Conservation (phyloP, 2,329 filamentous ascomycete species). For the Neonectria faginata region DNA sequence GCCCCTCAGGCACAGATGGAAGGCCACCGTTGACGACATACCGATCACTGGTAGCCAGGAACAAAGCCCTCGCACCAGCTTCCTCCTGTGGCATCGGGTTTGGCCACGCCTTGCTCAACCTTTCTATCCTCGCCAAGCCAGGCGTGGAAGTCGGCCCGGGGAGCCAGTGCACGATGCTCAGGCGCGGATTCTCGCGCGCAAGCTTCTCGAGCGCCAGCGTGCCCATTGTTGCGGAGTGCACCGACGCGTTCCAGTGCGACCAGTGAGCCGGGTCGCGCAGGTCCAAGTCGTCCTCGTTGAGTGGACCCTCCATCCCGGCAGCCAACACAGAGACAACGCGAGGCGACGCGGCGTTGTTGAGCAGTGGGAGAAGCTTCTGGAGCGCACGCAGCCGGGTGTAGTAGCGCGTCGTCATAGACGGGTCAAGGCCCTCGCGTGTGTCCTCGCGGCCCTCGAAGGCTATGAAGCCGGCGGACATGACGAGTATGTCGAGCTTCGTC, state of each 20-base stretch:
- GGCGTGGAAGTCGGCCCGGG: conserved; percentile 4
- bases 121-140: not conserved
- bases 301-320: not conserved
- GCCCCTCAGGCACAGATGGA: not conserved
- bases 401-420: conserved; percentile 22
- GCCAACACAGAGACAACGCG: not conserved
- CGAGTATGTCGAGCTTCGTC: conserved; percentile 15
- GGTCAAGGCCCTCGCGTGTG: conserved; percentile 22
- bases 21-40: not conserved
- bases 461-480: conserved; percentile 23
- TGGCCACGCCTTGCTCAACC: conserved; percentile 7
- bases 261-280: conserved; percentile 8
- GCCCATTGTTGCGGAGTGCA: conserved; percentile 27
- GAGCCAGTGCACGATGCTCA: conserved; percentile 21
- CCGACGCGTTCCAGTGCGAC: conserved; percentile 4
- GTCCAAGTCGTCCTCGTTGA: conserved; percentile 14
- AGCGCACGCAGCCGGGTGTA: conserved; percentile 21
- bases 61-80: conserved; percentile 4
- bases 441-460: conserved; percentile 15
- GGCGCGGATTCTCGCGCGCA: not conserved
- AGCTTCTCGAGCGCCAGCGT: conserved; percentile 14
- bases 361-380: conserved; percentile 15
- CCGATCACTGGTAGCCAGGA: conserved; percentile 9
- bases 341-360: conserved; percentile 4
- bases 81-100: conserved; percentile 14